phyloP scores from a whole-genome alignment of 192 early-diverging fungal genomes.

The Backusella circina region DNA sequence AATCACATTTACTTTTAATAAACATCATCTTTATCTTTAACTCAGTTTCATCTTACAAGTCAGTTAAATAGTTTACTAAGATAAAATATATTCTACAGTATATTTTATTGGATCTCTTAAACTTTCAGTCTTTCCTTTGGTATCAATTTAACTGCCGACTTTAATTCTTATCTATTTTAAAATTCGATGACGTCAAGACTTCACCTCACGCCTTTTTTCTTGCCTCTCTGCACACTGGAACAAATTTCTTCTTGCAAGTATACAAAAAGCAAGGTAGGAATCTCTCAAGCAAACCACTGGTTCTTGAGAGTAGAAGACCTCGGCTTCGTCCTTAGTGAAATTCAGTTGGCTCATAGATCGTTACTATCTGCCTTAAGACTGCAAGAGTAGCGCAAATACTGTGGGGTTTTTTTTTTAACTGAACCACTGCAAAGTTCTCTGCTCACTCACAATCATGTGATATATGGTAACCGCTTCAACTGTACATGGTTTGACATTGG shows the following conservation, averaged over 20 bases:
- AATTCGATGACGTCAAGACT: no score
- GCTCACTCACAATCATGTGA: neutral
- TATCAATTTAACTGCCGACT: no score
- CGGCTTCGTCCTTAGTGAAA: neutral
- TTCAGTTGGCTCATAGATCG: slow-evolving; percentile 3
- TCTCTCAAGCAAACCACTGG: slow-evolving; percentile 1
- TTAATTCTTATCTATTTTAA: no score
- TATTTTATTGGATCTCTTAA: no score
- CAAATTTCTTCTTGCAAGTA: neutral
- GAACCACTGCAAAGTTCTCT: slow-evolving; percentile 8
- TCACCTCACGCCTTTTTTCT: no score
- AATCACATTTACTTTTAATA: no score
- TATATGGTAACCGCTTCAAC: neutral
- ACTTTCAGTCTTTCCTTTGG: no score
- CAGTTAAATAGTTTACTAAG: no score
- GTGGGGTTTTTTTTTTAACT: slow-evolving; percentile 1
- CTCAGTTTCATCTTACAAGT: no score
- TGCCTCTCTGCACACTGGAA: neutral
- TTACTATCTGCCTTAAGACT: slow-evolving; percentile 7
- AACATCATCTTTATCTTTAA: no score
- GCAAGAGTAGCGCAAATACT: slow-evolving; percentile 4
- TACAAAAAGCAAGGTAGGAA: neutral
- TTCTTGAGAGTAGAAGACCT: neutral
- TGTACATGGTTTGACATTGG: slow-evolving; percentile 9
- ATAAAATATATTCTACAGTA: no score